Base-by-base conservation (phyloP, 805 yeast genomes). In the Hyphopichia homilentoma region DNA sequence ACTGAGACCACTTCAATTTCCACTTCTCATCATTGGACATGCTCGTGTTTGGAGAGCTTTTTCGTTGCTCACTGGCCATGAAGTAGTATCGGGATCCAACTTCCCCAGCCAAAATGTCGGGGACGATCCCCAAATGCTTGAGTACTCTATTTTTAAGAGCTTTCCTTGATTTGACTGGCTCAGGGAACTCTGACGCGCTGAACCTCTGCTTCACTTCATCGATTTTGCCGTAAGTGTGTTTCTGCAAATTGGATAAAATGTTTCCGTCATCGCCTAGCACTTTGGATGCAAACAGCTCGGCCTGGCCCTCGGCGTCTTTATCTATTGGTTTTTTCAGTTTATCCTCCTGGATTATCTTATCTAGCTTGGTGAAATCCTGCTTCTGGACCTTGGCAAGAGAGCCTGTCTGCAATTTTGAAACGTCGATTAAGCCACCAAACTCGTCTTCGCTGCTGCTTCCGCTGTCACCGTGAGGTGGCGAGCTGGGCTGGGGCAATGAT, bases 21-120 rank as follows among this genome's bases (percentile, higher is more conserved):
- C 70, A 59, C 16, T 76, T 58, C 33, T 75, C 81, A 16, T 55
- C 49, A 17, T 56, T 59, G 0, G 81, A 65, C 40, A 81, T 56
- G 1, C 68, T 54, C 4, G 67, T 57, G 19, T 68, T 58, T 2
- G 48, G 41, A 2, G 82, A 74, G 1, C 48, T 35, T 11, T 54
- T 43, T 9, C 52, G 54, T 25, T 68, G 62, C 9, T 50, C 43
- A 15, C 65, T 61, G 0, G 88, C 87, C 17, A 65, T 40, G 2
- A 56, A 57, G 44, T 78, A 79, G 48, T 66, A 79, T 22, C 54
- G 50, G 1, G 84, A 79, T 8, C 61, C 54, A 13, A 36, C 42
- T 8, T 59, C 39, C 3, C 78, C 82, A 1, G 59, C 50, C n/a
- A 76, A 51, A 14, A 77, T 55, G 8, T 47, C 42, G 1, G 67